Percentiles rank a stretch among this genome's conserved stretches.
These are phyloP conservation scores for Carnegiea gigantea DNA, from an alignment of 179 eudicot species.

Conservation along the genomic window DNA sequence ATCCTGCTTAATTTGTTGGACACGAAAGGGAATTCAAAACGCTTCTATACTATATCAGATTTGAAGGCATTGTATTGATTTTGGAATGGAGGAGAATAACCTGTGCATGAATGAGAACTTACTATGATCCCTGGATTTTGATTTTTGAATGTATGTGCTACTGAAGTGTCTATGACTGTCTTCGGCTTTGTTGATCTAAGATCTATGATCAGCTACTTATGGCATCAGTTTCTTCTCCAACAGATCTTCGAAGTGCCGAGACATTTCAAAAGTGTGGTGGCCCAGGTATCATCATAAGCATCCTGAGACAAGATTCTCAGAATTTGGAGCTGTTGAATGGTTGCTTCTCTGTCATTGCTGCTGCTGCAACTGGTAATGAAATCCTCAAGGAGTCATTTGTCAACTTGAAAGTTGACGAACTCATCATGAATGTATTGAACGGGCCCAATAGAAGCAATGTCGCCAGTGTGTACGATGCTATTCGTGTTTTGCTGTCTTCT, in stretches of 20 bases:
- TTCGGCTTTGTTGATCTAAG: neutral
- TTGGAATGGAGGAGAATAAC: neutral
- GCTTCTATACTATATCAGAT: neutral
- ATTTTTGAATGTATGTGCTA: neutral
- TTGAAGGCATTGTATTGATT: neutral
- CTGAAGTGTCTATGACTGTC: neutral
- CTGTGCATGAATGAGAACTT: neutral
- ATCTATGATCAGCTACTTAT: conserved; percentile 4
- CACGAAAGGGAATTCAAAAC: neutral
- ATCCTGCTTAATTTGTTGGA: neutral
- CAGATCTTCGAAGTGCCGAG: conserved; percentile 75
- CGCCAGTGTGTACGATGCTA: conserved; percentile 68
- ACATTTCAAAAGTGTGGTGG: conserved; percentile 67
- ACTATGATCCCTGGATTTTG: neutral
- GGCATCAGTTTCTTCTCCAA: neutral
- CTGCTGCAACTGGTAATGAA: conserved; percentile 83
- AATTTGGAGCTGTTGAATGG: conserved; percentile 46
- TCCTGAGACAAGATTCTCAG: conserved; percentile 39
- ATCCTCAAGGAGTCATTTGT: conserved; percentile 86
- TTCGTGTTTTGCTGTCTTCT: conserved; percentile 68
- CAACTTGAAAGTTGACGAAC: conserved; percentile 73
- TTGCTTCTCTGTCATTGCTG: conserved; percentile 77
- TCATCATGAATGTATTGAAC: conserved; percentile 46
- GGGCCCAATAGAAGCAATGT: conserved; percentile 39
- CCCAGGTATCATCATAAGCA: conserved; percentile 52